Evolutionary conservation across 306 rosid species (phyloP), one percentile per base, ranked within the genome.

Genomic region (Cicer arietinum): DNA sequence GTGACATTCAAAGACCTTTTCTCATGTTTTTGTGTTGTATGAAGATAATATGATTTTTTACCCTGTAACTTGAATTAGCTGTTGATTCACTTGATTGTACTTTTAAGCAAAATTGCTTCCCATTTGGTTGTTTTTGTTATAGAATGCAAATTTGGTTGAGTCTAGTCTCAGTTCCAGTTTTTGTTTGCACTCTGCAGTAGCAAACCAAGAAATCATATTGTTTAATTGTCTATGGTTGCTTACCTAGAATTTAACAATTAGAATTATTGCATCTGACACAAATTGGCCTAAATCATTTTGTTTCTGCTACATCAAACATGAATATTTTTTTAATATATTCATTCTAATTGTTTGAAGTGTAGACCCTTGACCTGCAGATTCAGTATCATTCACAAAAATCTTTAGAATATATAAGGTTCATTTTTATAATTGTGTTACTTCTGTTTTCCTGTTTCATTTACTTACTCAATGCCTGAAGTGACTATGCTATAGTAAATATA

Each of bases 141-240:
- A 35, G 43, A 77, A 57, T 67, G 73, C 50, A 22, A 47, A 69
- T 53, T 64, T 12, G 41, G 11, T 75, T 80, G 25, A 78, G 47
- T 60, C 22, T 69, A 69, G 22, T 63, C 6, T 60, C 67, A 22
- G 39, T 75, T 67, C 22, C 39, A 68, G 53, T 68, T 45, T 61
- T 74, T 59, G 59, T 60, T 35, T 56, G 50, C 69, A 12, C 35
- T 53, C 42, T 56, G 57, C 69, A 9, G 43, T 53, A 37, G 41
- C 8, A n/a, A 18, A 47, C 48, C 77, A 35, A 61, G 57, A 20
- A 63, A 63, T 65, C 14, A 14, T 25, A 63, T 17, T 71, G 41
- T 52, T 35, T 61, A 59, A 45, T 18, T 63, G 37, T 53, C 51
- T 52, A 43, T 44, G 62, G 61, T 62, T 81, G 59, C 57, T 51